Evolutionary conservation across 148 eudicot species (phyloP), one percentile per base, ranked within the genome.

Genomic region (Nepenthes mirabilis): DNA sequence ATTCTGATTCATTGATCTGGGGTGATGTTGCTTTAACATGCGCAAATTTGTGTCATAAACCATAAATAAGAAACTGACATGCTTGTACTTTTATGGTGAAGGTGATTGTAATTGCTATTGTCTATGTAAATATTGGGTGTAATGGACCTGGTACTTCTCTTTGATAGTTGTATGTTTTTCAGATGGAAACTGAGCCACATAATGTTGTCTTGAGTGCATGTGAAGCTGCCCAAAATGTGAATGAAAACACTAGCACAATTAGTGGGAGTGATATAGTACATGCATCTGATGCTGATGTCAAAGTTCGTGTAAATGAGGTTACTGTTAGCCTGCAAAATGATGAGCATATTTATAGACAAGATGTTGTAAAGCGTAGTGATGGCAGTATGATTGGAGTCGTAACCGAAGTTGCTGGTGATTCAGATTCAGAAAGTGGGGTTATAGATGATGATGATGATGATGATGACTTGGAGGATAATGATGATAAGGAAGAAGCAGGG

Each of bases 341-440:
- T 9, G 72, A 65, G 11, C 81, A 76, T 72, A 74, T 88, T 34
- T 93, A 88, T 61, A 79, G 96, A 54, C 82, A 93, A 68, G 98
- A 93, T 82, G 85, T 93, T 72, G 95, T 93, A 54, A 78, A 68
- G 75, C 70, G 76, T 68, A 88, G 76, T 60, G 75, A 63, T 57
- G 79, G 72, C 35, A 70, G 68, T 67, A 79, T 73, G 74, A 76
- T 81, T 56, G 98, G 98, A 58, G 68, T 93, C 47, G 98, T 93
- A 66, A 82, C 86, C 49, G 96, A 93, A 80, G 95, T 93, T 79
- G 88, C 94, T 43, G 96, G 98, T 62, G 96, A 93, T 62, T 80
- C 88, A 32, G 95, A 88, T 69, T 88, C 96, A 5, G 98, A 93
- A 57, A 84, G 95, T 71, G 84, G 78, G 70, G 67, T 68, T 37